These are phyloP conservation scores for Cladophialophora immunda DNA, from an alignment of 2,329 filamentous ascomycete species.

Conservation along the genomic window DNA sequence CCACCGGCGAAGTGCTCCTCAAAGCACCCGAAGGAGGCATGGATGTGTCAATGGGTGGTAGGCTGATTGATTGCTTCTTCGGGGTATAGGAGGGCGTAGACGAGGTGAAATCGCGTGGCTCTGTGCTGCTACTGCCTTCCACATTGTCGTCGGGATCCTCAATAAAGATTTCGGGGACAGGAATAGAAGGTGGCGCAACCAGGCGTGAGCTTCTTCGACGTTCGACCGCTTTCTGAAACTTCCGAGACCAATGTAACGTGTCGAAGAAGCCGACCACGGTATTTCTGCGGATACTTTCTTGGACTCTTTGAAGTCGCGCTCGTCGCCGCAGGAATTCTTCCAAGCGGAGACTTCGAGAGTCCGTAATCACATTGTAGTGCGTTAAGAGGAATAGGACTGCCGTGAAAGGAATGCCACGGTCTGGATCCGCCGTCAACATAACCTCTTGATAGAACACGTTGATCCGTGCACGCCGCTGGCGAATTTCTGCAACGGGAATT, in stretches of 20 bases:
- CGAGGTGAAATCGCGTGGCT: conserved; percentile 41
- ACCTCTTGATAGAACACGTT: conserved; percentile 98
- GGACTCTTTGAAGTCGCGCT: conserved; percentile 88
- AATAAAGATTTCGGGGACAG: conserved; percentile 88
- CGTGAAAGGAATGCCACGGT: conserved; percentile 89
- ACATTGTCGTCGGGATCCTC: conserved; percentile 72
- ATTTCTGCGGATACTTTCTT: conserved; percentile 90
- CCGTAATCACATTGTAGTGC: conserved; percentile 98
- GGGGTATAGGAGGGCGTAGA: conserved; percentile 34
- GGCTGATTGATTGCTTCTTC: conserved; percentile 28
- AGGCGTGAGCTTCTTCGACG: conserved; percentile 78
- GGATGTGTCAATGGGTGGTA: conserved; percentile 40
- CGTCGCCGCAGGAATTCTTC: conserved; percentile 94
- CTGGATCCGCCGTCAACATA: conserved; percentile 88
- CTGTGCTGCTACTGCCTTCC: conserved; percentile 30
- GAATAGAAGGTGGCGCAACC: conserved; percentile 78
- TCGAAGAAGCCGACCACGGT: conserved; percentile 96
- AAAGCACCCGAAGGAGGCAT: conserved; percentile 38
- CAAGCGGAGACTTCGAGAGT: conserved; percentile 92
- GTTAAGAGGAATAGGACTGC: conserved; percentile 93
- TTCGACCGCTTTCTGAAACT: conserved; percentile 79
- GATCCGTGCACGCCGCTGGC: conserved; percentile 77
- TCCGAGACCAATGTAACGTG: conserved; percentile 84
- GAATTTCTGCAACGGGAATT: conserved; percentile 79
- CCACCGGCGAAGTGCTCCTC: conserved; percentile 37